Conservation (phyloP, 2,329 filamentous ascomycete genomes). For the Calcarisporium arbuscula region DNA sequence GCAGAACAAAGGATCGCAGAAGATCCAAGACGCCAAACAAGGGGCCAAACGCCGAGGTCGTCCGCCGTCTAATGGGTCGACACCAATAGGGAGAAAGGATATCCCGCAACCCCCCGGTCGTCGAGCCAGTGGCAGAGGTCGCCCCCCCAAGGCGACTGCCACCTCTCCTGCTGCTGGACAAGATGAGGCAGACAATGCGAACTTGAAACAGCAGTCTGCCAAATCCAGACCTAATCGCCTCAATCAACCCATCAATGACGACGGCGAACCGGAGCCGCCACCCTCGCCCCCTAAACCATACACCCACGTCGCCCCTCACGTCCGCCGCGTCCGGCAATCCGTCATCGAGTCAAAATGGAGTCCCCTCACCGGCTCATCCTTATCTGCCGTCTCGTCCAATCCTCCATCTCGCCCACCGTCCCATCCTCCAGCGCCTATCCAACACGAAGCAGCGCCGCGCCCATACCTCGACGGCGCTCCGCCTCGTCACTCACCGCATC, state of each 20-base stretch:
- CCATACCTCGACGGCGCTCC: conserved; percentile 50
- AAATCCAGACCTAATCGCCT: too few relatives aligned
- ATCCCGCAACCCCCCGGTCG: conserved; percentile 8
- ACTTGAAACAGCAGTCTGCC: too few relatives aligned
- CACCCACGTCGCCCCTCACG: conserved; percentile 44
- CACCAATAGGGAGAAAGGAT: conserved; percentile 8
- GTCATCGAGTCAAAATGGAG: conserved; percentile 65
- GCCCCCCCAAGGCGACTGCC: too few relatives aligned
- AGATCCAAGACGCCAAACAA: neutral
- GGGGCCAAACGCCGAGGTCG: conserved; percentile 2
- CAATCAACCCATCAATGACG: too few relatives aligned
- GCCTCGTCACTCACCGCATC: conserved; percentile 48
- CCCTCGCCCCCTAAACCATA: conserved; percentile 31
- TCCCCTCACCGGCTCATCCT: conserved; percentile 46
- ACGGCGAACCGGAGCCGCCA: conserved; percentile 12
- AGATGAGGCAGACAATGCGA: too few relatives aligned
- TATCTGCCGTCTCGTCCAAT: conserved; percentile 50
- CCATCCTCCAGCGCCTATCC: conserved; percentile 53
- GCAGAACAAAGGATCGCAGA: conserved; percentile 5
- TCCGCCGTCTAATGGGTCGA: too few relatives aligned
- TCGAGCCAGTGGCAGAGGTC: too few relatives aligned
- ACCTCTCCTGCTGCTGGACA: too few relatives aligned
- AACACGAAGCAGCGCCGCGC: conserved; percentile 40
- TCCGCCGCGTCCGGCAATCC: conserved; percentile 50
- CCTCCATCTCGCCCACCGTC: conserved; percentile 52